Conservation (phyloP, 768 basidiomycete genomes). For the Fomitopsis serialis region DNA sequence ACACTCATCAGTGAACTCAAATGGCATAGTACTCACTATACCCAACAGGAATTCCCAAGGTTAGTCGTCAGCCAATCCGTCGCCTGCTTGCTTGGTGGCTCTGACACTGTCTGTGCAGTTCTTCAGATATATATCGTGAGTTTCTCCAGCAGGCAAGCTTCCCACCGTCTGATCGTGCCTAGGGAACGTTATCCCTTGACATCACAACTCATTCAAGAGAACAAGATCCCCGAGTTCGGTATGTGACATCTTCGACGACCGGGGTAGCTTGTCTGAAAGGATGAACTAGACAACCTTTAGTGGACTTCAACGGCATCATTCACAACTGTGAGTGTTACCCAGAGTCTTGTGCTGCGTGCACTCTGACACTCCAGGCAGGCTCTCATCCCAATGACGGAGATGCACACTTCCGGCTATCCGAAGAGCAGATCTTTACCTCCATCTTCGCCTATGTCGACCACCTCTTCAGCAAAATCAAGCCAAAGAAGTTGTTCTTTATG, state of each 20-base stretch:
- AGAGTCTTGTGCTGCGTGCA: background rate
- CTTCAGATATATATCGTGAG: conserved; percentile 94
- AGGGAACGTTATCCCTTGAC: conserved; percentile 98
- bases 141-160: background rate
- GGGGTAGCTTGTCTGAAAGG: conserved; percentile 5
- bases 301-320: conserved; percentile 93
- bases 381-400: conserved; percentile 98
- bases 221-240: conserved; percentile 99
- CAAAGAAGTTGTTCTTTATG: conserved; percentile 97
- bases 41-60: conserved; percentile 43
- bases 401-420: conserved; percentile 90
- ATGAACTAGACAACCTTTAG: conserved; percentile 73
- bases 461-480: conserved; percentile 95
- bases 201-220: conserved; percentile 95
- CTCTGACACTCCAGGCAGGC: conserved; percentile 32
- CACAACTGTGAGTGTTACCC: conserved; percentile 54
- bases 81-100: no score
- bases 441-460: conserved; percentile 97
- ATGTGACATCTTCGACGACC: conserved; percentile 16
- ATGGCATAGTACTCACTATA: no score
- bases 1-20: no score
- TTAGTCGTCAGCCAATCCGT: conserved; percentile 12
- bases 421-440: conserved; percentile 95
- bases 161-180: conserved; percentile 3
- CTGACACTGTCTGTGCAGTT: conserved; percentile 46